A percentile compares a stretch with the other conserved stretches of the same genome.
Conservation (phyloP, 306 rosid genomes). For the peach (Prunus persica) region DNA sequence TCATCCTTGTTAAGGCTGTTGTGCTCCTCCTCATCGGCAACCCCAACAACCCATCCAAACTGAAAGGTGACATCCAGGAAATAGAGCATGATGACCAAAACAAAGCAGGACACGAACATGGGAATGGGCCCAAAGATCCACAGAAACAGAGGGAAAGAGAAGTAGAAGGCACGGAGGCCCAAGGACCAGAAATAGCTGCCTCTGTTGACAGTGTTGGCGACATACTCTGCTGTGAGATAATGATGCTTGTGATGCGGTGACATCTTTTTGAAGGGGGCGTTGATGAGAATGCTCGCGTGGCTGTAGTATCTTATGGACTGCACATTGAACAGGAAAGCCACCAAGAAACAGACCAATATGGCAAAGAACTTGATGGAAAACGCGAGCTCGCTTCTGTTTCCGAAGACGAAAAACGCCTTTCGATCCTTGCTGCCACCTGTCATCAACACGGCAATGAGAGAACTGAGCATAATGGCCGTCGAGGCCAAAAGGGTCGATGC, state of each 20-base stretch:
- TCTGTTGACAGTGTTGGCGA: constrained; percentile 56
- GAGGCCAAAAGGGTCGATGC: constrained; percentile 91
- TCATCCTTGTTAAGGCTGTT: constrained; percentile 19
- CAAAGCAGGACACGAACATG: constrained; percentile 51
- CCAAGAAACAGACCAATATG: constrained; percentile 69
- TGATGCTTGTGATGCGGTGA: constrained; percentile 32
- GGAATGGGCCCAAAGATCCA: constrained; percentile 95
- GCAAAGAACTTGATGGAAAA: constrained; percentile 61
- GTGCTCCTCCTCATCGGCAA: constrained; percentile 10
- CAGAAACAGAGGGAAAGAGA: constrained; percentile 74
- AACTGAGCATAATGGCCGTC: constrained; percentile 80
- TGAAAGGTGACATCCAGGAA: constrained; percentile 62
- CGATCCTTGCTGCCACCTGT: constrained; percentile 19
- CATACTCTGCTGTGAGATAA: constrained; percentile 54
- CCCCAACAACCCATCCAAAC: constrained; percentile 39
- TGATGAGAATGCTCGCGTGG: constrained; percentile 83
- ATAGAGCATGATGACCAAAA: constrained; percentile 55
- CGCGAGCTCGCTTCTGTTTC: constrained; percentile 43
- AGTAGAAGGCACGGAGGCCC: constrained; percentile 82
- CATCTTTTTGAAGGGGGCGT: constrained; percentile 63
- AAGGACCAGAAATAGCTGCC: constrained; percentile 89
- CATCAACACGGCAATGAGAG: constrained; percentile 75
- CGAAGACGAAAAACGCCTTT: constrained; percentile 24
- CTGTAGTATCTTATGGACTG: constrained; percentile 86
- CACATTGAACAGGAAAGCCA: constrained; percentile 66